Percentiles rank a stretch among this genome's conserved stretches.
phyloP scores from a whole-genome alignment of 2,329 filamentous ascomycete species.

The Colletotrichum musicola region DNA sequence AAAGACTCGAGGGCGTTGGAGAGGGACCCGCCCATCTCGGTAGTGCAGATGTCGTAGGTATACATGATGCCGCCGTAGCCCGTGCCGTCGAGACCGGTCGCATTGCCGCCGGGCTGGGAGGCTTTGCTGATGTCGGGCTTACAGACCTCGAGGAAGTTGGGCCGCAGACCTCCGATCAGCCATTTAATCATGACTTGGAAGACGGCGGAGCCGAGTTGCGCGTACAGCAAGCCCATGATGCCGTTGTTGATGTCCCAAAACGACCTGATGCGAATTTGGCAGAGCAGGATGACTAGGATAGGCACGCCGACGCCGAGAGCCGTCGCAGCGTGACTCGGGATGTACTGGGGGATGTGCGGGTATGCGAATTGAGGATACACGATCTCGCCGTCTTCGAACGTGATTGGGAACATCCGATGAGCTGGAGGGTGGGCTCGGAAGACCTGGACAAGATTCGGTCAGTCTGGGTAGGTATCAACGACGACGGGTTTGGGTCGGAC shows the following conservation, averaged over 20 bases:
- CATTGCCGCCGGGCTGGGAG: slow-evolving; percentile 56
- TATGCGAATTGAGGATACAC: slow-evolving; percentile 80
- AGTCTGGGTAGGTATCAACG: slow-evolving; percentile 35
- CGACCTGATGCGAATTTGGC: slow-evolving; percentile 75
- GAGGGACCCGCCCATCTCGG: slow-evolving; percentile 72
- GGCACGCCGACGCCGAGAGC: slow-evolving; percentile 75
- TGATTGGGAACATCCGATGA: slow-evolving; percentile 75
- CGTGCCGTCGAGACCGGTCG: slow-evolving; percentile 57
- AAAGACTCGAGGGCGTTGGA: slow-evolving; percentile 79
- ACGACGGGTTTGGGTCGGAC: slow-evolving; percentile 38
- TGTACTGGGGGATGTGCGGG: slow-evolving; percentile 76
- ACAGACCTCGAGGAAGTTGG: slow-evolving; percentile 80
- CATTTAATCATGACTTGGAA: slow-evolving; percentile 84
- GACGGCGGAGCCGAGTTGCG: slow-evolving; percentile 75
- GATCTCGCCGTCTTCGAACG: slow-evolving; percentile 74
- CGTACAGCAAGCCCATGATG: slow-evolving; percentile 76
- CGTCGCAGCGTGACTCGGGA: slow-evolving; percentile 78
- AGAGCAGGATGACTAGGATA: slow-evolving; percentile 72
- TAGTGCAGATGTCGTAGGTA: slow-evolving; percentile 77
- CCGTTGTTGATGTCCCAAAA: slow-evolving; percentile 81
- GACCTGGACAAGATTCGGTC: slow-evolving; percentile 54
- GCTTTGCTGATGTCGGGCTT: slow-evolving; percentile 66
- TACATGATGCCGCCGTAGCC: slow-evolving; percentile 75
- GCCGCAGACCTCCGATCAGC: slow-evolving; percentile 78
- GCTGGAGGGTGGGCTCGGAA: slow-evolving; percentile 75